These are phyloP conservation scores for Cryptosporidium andersoni DNA, from an alignment of 169 alveolate species.

Conservation along the genomic window DNA sequence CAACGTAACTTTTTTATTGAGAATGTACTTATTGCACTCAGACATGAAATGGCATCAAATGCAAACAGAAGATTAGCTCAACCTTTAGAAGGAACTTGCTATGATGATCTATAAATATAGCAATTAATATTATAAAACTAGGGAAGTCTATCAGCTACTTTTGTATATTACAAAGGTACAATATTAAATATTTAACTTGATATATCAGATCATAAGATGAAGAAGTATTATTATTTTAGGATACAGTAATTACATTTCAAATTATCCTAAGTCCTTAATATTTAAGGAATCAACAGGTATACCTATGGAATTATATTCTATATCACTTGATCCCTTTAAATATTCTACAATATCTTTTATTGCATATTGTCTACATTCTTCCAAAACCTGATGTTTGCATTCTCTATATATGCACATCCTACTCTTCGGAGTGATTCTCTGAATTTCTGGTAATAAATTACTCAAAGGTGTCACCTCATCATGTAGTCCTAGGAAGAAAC, in stretches of 20 bases:
- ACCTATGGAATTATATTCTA: constrained; percentile 18
- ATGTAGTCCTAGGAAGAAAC: constrained; percentile 53
- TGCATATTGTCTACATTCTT: constrained; percentile 15
- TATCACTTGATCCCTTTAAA: background rate
- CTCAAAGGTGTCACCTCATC: constrained; percentile 49
- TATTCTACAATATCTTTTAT: constrained; percentile 27
- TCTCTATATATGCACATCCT: constrained; percentile 28
- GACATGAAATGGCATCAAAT: constrained; percentile 91
- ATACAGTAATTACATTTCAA: background rate
- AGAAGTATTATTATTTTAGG: no score
- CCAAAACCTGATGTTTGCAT: constrained; percentile 55
- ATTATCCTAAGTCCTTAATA: constrained; percentile 6
- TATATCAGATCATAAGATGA: no score
- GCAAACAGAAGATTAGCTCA: constrained; percentile 89
- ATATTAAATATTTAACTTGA: no score
- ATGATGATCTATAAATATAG: constrained; percentile 49
- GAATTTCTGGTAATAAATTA: constrained; percentile 10
- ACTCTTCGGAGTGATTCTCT: constrained; percentile 6
- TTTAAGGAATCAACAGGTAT: constrained; percentile 35
- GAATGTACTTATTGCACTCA: constrained; percentile 85
- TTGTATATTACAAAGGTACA: no score
- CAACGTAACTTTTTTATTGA: constrained; percentile 90
- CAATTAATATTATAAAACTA: background rate
- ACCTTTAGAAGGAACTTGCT: constrained; percentile 96
- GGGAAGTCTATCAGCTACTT: background rate